Evolutionary conservation across 2,329 filamentous ascomycete species (phyloP).

Genomic region (Metarhizium brunneum): DNA sequence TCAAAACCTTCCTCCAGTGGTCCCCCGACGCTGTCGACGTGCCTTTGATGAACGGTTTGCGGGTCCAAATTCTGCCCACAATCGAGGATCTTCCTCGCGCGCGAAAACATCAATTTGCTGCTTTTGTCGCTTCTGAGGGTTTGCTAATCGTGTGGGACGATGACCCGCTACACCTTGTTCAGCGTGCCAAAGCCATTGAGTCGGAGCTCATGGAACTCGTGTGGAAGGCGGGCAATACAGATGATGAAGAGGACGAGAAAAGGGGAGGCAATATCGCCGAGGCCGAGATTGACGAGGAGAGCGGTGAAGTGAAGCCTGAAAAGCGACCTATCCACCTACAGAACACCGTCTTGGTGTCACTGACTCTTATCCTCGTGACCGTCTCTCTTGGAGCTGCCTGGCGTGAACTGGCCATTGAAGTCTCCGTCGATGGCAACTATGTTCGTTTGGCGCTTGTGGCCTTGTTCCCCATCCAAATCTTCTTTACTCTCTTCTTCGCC

Average conservation of each 20-base stretch:
- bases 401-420: constrained; percentile 59
- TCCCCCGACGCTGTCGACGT: constrained; percentile 66
- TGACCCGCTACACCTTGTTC: constrained; percentile 60
- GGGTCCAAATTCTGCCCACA: constrained; percentile 65
- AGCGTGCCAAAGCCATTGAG: constrained; percentile 63
- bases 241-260: constrained; percentile 46
- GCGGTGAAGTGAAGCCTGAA: constrained; percentile 55
- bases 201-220: constrained; percentile 69
- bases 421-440: constrained; percentile 54
- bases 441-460: constrained; percentile 54
- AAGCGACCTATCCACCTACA: constrained; percentile 57
- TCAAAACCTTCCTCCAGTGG: constrained; percentile 69
- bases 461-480: constrained; percentile 62
- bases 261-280: constrained; percentile 34
- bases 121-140: constrained; percentile 63
- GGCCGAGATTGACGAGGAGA: constrained; percentile 61
- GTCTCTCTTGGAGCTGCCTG: constrained; percentile 61
- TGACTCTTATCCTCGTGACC: constrained; percentile 58
- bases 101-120: constrained; percentile 71
- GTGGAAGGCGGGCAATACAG: constrained; percentile 52
- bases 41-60: constrained; percentile 66
- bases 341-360: constrained; percentile 58
- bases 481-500: constrained; percentile 75
- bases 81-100: constrained; percentile 61
- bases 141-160: constrained; percentile 77